Evolutionary conservation across 2,329 filamentous ascomycete genomes (phyloP).

Genomic region (Monilinia fructigena): DNA sequence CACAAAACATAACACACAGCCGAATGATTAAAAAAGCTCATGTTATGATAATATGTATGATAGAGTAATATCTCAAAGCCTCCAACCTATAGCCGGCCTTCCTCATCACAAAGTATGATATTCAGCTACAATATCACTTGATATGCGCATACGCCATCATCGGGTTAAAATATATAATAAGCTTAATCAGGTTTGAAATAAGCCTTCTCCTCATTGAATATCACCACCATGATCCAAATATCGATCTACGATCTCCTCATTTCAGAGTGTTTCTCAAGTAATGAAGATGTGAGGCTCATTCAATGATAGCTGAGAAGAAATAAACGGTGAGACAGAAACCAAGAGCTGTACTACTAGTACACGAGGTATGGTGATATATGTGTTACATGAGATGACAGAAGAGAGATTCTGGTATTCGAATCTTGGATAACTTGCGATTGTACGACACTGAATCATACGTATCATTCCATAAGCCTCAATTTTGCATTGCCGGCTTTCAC

Average conservation of each 20-base stretch:
- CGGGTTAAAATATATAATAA: no score
- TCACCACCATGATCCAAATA: background rate
- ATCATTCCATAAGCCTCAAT: background rate
- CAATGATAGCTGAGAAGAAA: background rate
- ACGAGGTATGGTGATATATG: background rate
- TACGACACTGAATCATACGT: background rate
- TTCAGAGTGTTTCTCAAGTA: no score
- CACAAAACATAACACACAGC: background rate
- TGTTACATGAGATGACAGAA: background rate
- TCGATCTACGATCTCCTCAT: no score
- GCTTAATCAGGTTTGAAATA: background rate
- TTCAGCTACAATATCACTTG: slow-evolving; percentile 13
- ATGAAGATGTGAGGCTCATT: no score
- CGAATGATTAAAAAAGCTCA: background rate
- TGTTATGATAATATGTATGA: no score
- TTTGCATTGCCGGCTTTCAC: background rate
- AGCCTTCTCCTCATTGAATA: background rate
- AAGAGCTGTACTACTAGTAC: background rate
- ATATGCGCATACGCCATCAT: background rate
- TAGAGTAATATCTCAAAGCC: background rate
- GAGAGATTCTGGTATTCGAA: background rate
- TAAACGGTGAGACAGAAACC: background rate
- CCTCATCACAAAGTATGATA: background rate
- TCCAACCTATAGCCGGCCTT: background rate
- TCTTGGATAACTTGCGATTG: background rate